Evolutionary conservation across 2,329 filamentous ascomycete genomes (phyloP), one percentile per base, ranked within the genome.

Genomic region (Penicillium sp.): DNA sequence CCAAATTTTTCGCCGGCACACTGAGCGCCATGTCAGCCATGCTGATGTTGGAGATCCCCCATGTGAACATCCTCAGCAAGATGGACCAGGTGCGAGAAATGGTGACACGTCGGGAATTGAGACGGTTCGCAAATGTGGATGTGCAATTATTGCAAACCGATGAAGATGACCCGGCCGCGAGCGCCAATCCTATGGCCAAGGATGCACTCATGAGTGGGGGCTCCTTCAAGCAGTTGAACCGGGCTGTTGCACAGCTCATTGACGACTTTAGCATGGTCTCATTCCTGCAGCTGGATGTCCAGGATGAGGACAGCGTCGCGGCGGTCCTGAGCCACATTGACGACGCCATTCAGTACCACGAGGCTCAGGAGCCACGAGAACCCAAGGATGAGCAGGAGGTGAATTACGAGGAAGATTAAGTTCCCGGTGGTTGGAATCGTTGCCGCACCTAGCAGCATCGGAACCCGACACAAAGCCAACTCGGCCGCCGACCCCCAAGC

Each of bases 191-290:
- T 1, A 74, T 78, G 41, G 79, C 84, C 46, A 78, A 78, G 57
- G 77, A 81, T 46, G 80, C 81, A 36, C 63, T 94, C 43, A 86
- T 95, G 84, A 83, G 78, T 36, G 90, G 91, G 3, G 76, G 80
- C 1, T 86, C 86, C 13, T 97, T 95, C 67, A 79, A 86, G 46
- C 78, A 81, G 55, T 71, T 97, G 51, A 96, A 96, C 63, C 79
- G 81, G 46, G 91, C 91, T 0, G 91, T 98, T 4, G 93, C 87
- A 1, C 81, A 86, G 37, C 72, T 98, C 50, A 95, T 98, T 51
- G 93, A 97, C 65, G 93, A 88, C 66, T 98, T 96, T 70, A 94
- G 89, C 70, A 94, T 98, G 87, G 87, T 98, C 9, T 94, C 87
- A 33, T 98, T 95, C 62, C 74, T 96, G 41, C 87, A 90, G 70